Evolutionary conservation across 2,329 filamentous ascomycete genomes (phyloP), one percentile per base, ranked within the genome.

Genomic region (Aspergillus costaricaensis): DNA sequence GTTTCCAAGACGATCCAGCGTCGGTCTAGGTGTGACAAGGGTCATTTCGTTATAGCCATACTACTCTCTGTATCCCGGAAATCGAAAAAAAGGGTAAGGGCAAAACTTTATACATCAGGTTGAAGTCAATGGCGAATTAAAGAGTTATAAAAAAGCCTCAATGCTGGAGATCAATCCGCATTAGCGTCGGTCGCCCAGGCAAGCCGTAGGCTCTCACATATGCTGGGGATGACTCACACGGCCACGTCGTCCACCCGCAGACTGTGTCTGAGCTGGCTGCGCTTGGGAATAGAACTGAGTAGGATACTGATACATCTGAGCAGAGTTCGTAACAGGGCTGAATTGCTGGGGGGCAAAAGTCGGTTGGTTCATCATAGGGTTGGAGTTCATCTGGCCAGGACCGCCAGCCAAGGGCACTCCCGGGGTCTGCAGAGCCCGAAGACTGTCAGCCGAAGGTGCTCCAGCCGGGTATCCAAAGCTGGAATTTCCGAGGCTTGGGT

Each of bases 271-370:
- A 56, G 76, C 70, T 50, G 75, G 69, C 65, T 80, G 79, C 60
- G 78, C 69, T 68, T 80, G 79, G 53, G 74, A 68, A 64, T 81
- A 80, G 70, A 79, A 81, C 63, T 82, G 81, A 67, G 81, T 79
- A 65, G 81, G 79, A 70, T 85, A 85, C 58, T 81, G 81, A 71
- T 85, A 85, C 75, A 82, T 76, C 67, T 79, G 76, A 50, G 72
- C 69, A 21, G 71, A 68, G 52, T 75, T 74, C 70, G 81, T 74
- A 54, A 79, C 74, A 39, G 80, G 80, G 63, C 75, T 79, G 65
- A 77, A 82, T 59, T 78, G 77, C 58, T 78, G 77, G 30, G 76
- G 74, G 7, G 76, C 75, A 58, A 81, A 83, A 49, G 70, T 71
- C 50, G 77, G 77, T 58, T 82, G 82, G 59, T 78, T 77, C 44